A percentile compares a stretch with the other conserved stretches of the same genome.
phyloP scores from a whole-genome alignment of 176 grass and related monocot genomes.

The Aegilops speltoides region DNA sequence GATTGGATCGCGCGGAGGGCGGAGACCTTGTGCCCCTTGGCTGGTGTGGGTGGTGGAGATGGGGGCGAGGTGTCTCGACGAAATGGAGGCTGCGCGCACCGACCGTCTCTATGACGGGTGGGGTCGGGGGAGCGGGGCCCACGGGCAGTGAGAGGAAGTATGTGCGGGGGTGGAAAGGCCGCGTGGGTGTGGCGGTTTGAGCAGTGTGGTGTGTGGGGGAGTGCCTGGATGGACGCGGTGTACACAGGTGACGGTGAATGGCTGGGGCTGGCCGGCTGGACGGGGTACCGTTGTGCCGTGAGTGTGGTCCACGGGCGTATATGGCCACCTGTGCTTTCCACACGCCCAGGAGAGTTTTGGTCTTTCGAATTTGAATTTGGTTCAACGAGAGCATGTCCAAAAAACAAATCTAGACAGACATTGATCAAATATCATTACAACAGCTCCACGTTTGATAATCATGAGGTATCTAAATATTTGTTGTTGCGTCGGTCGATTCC shows the following conservation, averaged over 20 bases:
- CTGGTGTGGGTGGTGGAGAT: constrained; percentile 16
- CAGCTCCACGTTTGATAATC: too few species aligned
- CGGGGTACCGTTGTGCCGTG: neutral
- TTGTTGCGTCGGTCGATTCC: too few species aligned
- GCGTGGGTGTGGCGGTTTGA: neutral
- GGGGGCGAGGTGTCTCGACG: neutral
- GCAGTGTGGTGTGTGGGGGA: neutral
- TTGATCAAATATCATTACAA: too few species aligned
- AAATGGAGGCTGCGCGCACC: neutral
- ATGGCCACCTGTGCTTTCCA: too few species aligned
- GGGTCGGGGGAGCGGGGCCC: accelerated
- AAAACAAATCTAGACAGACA: too few species aligned
- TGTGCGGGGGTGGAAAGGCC: neutral
- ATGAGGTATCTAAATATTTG: too few species aligned
- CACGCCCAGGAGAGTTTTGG: too few species aligned
- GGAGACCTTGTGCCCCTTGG: constrained; percentile 22
- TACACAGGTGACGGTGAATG: neutral
- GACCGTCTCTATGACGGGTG: neutral
- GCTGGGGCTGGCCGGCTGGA: too few species aligned
- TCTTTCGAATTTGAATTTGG: too few species aligned
- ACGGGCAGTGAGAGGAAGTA: accelerated
- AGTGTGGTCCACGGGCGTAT: neutral
- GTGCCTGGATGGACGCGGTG: neutral
- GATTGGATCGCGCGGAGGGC: constrained; percentile 40
- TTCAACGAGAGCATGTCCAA: too few species aligned